Evolutionary conservation across 2,329 filamentous ascomycete genomes (phyloP).

Genomic region (Chalara sp.): DNA sequence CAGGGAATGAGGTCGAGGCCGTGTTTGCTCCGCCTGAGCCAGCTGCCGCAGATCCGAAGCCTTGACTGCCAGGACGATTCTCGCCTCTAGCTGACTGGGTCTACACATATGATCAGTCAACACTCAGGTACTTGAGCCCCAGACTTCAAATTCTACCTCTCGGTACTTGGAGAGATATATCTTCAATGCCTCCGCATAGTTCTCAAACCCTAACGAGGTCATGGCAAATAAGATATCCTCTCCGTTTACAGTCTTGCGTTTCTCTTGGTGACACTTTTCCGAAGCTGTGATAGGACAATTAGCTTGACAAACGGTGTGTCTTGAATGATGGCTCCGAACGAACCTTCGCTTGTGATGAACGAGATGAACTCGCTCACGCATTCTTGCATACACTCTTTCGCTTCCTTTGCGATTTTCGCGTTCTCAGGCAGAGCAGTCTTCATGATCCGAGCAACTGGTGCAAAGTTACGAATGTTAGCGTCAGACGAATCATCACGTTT

Average conservation of each 20-base stretch:
- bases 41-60: constrained; percentile 38
- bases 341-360: constrained; percentile 98
- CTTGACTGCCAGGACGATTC: constrained; percentile 45
- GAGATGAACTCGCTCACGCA: constrained; percentile 99
- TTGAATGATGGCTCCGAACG: constrained; percentile 28
- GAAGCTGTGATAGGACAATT: constrained; percentile 57
- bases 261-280: constrained; percentile 98
- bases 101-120: constrained; percentile 36
- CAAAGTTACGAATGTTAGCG: constrained; percentile 93
- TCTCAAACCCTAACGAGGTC: constrained; percentile 98
- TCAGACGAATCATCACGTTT: constrained; percentile 40
- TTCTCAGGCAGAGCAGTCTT: constrained; percentile 96
- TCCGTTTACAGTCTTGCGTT: constrained; percentile 97
- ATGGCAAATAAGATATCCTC: constrained; percentile 98
- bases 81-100: constrained; percentile 72
- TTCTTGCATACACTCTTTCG: constrained; percentile 99
- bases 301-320: constrained; percentile 11
- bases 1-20: constrained; percentile 22
- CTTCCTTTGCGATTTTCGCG: constrained; percentile 97
- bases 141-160: constrained; percentile 60
- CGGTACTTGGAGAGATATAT: constrained; percentile 97
- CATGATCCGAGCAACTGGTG: constrained; percentile 98
- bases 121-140: constrained; percentile 1
- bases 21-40: constrained; percentile 30
- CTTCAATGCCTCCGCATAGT: constrained; percentile 95